These are phyloP conservation scores for Talaromyces stipitatus DNA, from an alignment of 495 filamentous ascomycete species.

Conservation along the genomic window DNA sequence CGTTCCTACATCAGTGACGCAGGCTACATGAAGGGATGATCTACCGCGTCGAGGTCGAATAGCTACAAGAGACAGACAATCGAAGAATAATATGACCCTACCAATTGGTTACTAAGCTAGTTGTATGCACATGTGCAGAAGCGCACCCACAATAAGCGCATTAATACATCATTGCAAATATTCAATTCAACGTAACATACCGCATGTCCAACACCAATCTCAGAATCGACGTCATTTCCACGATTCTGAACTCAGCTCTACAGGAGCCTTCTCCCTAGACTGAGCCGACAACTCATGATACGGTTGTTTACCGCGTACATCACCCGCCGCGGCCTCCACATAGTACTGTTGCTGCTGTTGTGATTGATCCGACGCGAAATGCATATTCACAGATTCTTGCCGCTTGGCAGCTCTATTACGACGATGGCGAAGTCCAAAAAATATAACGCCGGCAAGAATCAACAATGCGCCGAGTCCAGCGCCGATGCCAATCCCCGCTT, in stretches of 20 bases:
- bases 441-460: background rate
- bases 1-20: too few relatives aligned
- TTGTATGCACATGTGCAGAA: too few relatives aligned
- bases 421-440: background rate
- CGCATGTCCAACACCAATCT: background rate
- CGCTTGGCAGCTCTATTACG: background rate
- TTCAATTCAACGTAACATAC: background rate
- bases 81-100: too few relatives aligned
- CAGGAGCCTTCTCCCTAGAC: background rate
- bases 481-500: background rate
- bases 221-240: background rate
- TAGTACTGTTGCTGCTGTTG: background rate
- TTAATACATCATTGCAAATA: background rate
- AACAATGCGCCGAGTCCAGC: background rate
- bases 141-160: too few relatives aligned
- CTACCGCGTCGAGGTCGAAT: too few relatives aligned
- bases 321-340: background rate
- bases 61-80: too few relatives aligned
- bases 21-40: too few relatives aligned
- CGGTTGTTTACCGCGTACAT: background rate
- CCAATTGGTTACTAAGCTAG: too few relatives aligned
- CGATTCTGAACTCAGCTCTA: background rate
- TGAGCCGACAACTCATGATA: background rate
- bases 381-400: background rate
- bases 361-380: background rate